Base-by-base conservation (phyloP, 257 asterid genomes). In the Nicotiana benthamiana region DNA sequence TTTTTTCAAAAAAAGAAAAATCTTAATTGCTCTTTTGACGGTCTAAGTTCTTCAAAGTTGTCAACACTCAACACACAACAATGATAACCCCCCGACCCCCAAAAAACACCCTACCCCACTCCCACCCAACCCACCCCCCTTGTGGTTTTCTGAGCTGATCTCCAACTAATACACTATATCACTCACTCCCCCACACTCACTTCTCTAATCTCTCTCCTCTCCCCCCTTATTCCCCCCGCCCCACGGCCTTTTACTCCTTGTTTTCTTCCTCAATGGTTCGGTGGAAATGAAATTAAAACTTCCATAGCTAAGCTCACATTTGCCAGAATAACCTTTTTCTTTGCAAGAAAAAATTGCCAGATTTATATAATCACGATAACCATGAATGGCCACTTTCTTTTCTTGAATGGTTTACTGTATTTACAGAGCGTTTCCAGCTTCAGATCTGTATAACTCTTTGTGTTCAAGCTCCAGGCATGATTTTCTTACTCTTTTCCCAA, bases 391-490 rank as follows among this genome's bases (percentile, higher is more conserved):
- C 79, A 74, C 61, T 74, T 74, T 34, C 43, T 26, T 74, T 74
- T 74, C 79, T 74, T 74, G 79, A 48, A 46, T 72, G 5, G 36
- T 72, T 15, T 46, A 46, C 4, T 72, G 22, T 48, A 9, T 70
- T 43, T 68, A 68, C 76, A 68, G 28, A 40, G n/a, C 13, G 0
- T 3, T 74, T 74, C 61, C 79, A 66, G 22, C 59, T 30, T 27
- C 82, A 79, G 82, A 79, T 79, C 82, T 79, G 76, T 63, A 8
- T 63, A 46, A 53, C 65, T 46, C 51, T 24, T 54, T 75, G 48
- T 53, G 43, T 53, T 62, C 28, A 16, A 79, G 24, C 63, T 46
- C 17, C 52, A 46, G 75, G 46, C 75, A 79, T 79, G 74, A n/a
- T 26, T 79, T 63, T 40, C 63, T 79, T 26, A 16, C 59, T 48